Conservation (phyloP, 2,329 filamentous ascomycete species). For the Alternaria hordeiaustralica region DNA sequence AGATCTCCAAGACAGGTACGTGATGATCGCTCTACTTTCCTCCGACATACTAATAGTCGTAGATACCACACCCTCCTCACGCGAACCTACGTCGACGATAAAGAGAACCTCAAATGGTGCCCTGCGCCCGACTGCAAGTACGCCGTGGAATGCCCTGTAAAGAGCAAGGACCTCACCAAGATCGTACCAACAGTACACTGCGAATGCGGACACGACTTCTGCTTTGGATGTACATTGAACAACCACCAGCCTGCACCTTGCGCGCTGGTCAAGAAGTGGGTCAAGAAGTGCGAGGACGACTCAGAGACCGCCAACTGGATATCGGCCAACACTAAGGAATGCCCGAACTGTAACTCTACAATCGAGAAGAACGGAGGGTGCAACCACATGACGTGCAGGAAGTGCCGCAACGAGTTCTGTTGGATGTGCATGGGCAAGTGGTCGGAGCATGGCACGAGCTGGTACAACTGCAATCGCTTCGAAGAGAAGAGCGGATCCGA, state of each 20-base stretch:
- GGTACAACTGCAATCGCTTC: slow-evolving; percentile 98
- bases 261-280: slow-evolving; percentile 87
- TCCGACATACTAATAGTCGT: slow-evolving; percentile 18
- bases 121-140: slow-evolving; percentile 97
- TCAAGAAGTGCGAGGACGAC: slow-evolving; percentile 98
- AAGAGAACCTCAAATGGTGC: slow-evolving; percentile 95
- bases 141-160: slow-evolving; percentile 85
- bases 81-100: slow-evolving; percentile 95
- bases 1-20: slow-evolving; percentile 63
- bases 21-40: not conserved
- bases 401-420: slow-evolving; percentile 96
- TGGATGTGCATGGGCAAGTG: slow-evolving; percentile 99
- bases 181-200: slow-evolving; percentile 92
- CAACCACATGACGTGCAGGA: slow-evolving; percentile 97
- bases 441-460: slow-evolving; percentile 98
- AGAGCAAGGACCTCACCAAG: slow-evolving; percentile 82
- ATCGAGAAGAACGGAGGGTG: slow-evolving; percentile 99
- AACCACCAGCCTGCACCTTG: slow-evolving; percentile 97
- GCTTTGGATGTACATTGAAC: slow-evolving; percentile 87
- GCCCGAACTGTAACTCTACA: slow-evolving; percentile 92
- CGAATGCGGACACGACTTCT: slow-evolving; percentile 84
- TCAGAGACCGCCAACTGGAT: slow-evolving; percentile 99
- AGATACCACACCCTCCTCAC: slow-evolving; percentile 88
- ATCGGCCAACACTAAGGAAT: slow-evolving; percentile 98
- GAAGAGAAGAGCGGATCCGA: slow-evolving; percentile 95